phyloP scores from a whole-genome alignment of 139 green algal species.

The Picochlorum sp. region DNA sequence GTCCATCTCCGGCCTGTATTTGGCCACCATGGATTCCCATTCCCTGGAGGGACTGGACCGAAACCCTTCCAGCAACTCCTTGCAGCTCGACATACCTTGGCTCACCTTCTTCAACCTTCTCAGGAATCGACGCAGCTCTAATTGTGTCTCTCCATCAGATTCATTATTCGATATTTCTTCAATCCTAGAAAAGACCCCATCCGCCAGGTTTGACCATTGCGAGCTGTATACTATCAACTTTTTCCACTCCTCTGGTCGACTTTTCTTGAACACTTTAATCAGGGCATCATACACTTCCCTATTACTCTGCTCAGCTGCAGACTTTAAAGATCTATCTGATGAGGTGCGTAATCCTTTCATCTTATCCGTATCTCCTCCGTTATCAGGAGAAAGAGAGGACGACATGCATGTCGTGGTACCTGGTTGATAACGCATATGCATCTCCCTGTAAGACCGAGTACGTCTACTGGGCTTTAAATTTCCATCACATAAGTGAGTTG shows the following conservation, averaged over 20 bases:
- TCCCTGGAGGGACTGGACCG: constrained; percentile 4
- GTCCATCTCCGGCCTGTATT: constrained; percentile 15
- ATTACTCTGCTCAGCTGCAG: constrained; percentile 17
- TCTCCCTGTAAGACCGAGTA: no score
- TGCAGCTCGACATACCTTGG: constrained; percentile 29
- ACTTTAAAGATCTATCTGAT: neutral
- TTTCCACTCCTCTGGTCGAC: constrained; percentile 35
- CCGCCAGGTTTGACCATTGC: constrained; percentile 40
- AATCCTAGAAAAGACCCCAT: constrained; percentile 31
- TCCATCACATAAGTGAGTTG: no score
- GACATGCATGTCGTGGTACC: no score
- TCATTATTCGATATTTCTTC: constrained; percentile 15
- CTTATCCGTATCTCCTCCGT: no score
- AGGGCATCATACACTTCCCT: constrained; percentile 49
- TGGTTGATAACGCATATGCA: no score
- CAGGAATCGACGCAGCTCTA: constrained; percentile 17
- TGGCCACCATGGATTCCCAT: constrained; percentile 43
- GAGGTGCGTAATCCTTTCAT: neutral
- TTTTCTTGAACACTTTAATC: constrained; percentile 39
- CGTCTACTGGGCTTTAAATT: no score
- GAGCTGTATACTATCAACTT: constrained; percentile 50
- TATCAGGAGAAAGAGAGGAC: neutral
- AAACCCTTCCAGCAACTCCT: constrained; percentile 19
- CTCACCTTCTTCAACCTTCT: constrained; percentile 27
- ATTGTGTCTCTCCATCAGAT: constrained; percentile 6